A percentile compares a stretch with the other conserved stretches of the same genome.
These are phyloP conservation scores for Trichoderma erinaceum DNA, from an alignment of 495 filamentous ascomycete genomes.

Conservation along the genomic window DNA sequence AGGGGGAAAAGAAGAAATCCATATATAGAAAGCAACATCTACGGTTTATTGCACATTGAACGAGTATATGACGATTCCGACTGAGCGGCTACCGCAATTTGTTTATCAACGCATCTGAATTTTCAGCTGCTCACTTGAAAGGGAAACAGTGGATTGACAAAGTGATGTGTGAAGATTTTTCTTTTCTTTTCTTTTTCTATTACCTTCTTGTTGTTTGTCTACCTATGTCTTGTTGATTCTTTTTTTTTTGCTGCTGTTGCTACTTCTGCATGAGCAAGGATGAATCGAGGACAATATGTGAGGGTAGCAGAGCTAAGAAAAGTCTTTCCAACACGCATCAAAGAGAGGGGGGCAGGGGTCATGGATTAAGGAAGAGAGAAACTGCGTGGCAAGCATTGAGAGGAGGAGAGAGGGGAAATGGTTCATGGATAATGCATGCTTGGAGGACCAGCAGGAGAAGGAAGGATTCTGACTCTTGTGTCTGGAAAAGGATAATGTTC, in stretches of 20 bases:
- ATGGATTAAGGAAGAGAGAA: neutral
- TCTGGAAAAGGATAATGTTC: neutral
- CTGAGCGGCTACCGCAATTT: neutral
- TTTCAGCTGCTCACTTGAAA: neutral
- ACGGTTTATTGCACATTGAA: constrained; percentile 7
- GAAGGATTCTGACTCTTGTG: neutral
- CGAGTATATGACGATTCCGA: neutral
- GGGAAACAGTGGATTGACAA: neutral
- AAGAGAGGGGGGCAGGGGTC: neutral
- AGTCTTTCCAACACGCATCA: neutral
- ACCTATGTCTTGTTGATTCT: neutral
- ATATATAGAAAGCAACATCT: constrained; percentile 17
- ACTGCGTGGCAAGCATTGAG: neutral
- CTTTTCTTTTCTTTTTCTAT: neutral
- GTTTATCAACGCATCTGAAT: neutral
- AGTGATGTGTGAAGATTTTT: neutral
- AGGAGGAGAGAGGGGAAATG: neutral
- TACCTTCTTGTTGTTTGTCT: neutral
- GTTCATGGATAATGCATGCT: neutral
- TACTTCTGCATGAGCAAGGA: neutral
- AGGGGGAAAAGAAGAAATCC: constrained; percentile 16
- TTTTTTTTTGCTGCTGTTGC: neutral
- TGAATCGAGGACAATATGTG: neutral
- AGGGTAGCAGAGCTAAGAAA: neutral
- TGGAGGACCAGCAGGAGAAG: neutral